Evolutionary conservation across 805 yeast genomes (phyloP).

Genomic region (Lachancea meyersii): DNA sequence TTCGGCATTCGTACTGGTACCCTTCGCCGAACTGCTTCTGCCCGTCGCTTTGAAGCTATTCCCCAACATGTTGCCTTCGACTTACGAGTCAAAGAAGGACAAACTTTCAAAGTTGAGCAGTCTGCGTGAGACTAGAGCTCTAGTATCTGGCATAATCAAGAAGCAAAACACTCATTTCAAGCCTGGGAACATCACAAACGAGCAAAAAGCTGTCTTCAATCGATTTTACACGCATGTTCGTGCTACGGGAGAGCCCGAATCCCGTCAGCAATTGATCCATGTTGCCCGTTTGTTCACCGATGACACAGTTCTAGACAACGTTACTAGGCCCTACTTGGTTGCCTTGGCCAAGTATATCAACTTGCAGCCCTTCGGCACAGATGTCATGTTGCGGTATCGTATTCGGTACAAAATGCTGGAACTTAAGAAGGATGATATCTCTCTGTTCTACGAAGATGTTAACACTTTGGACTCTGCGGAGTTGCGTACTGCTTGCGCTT

Average conservation of each 20-base stretch:
- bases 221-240: conserved; percentile 71
- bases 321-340: conserved; percentile 81
- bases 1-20: conserved; percentile 81
- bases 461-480: conserved; percentile 72
- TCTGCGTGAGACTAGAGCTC: conserved; percentile 56
- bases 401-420: conserved; percentile 87
- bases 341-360: conserved; percentile 93
- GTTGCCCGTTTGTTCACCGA: conserved; percentile 91
- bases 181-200: conserved; percentile 58
- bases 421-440: conserved; percentile 86
- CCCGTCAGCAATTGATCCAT: conserved; percentile 62
- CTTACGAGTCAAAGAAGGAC: conserved; percentile 66
- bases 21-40: conserved; percentile 87
- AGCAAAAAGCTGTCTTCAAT: conserved; percentile 71
- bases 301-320: conserved; percentile 87
- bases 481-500: conserved; percentile 82
- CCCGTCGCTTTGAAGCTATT: conserved; percentile 88
- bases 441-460: conserved; percentile 91
- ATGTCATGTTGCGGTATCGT: conserved; percentile 83
- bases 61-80: conserved; percentile 91
- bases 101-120: conserved; percentile 51
- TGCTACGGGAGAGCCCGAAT: conserved; percentile 52
- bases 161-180: conserved; percentile 64
- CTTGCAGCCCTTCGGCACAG: conserved; percentile 88
- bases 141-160: conserved; percentile 56